Evolutionary conservation across 1,284 basidiomycete genomes (phyloP), one percentile per base, ranked within the genome.

Genomic region (Irpex sp.): DNA sequence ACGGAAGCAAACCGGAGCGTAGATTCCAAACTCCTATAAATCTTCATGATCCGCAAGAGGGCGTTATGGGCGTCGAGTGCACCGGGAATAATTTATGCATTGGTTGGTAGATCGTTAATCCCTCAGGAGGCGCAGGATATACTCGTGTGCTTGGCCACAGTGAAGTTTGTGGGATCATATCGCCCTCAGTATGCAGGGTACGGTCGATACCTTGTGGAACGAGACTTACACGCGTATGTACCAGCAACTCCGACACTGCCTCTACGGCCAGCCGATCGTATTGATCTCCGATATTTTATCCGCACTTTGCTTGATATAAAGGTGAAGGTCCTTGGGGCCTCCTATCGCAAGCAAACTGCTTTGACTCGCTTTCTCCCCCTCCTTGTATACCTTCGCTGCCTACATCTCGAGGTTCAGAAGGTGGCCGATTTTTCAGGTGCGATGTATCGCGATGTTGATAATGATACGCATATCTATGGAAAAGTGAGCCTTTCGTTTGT

Each of bases 201-300:
- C 9, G 19, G 15, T 13, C 19, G 50, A 51, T 51, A 51, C 50
- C 19, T 55, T 11, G 15, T 11, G n/a, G 21, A 26, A 55, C 33
- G 17, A n/a, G 15, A 50, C 49, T 17, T 8, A 46, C 9, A n/a
- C 11, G 50, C 21, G 50, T 13, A 9, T 9, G 9, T 13, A 13
- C 21, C 26, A 26, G 26, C 53, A 55, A 55, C 53, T 55, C 53
- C 53, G 53, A 55, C 53, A 9, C 9, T 15, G 19, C 21, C 31
- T 26, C 53, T 55, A 13, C 33, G 8, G 53, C 39, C 39, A 55
- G 17, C 7, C 49, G 19, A 50, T 50, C 49, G 49, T 17, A 19
- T 15, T 9, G 53, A 55, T 55, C 53, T 55, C 53, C 53, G 53
- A 55, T 33, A 55, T 55, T 55, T 55, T 35, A 55, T 55, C 53